Evolutionary conservation across 441 rosid genomes (phyloP).

Genomic region (Euphorbia corollata): DNA sequence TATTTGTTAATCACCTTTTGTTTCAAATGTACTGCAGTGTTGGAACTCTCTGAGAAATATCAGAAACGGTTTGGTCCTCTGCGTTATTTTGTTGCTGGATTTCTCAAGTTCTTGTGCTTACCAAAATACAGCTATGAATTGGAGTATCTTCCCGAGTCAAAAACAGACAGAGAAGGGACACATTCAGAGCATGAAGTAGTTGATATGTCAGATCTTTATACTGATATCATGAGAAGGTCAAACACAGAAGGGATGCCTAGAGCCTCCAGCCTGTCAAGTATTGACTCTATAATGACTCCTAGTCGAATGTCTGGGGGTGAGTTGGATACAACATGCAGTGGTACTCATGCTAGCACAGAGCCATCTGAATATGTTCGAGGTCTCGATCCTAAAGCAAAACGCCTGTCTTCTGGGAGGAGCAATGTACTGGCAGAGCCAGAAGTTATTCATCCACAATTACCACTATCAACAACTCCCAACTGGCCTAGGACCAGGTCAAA

Average conservation of each 20-base stretch:
- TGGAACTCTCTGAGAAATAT: constrained; percentile 90
- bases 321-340: constrained; percentile 56
- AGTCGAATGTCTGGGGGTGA: constrained; percentile 71
- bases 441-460: constrained; percentile 80
- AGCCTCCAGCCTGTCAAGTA: constrained; percentile 94
- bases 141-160: constrained; percentile 81
- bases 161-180: constrained; percentile 55
- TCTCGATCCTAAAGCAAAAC: constrained; percentile 79
- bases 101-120: constrained; percentile 88
- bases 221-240: constrained; percentile 72
- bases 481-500: constrained; percentile 95
- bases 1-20: constrained; percentile 12
- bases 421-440: constrained; percentile 65
- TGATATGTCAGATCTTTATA: constrained; percentile 71
- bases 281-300: constrained; percentile 90
- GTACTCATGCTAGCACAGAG: constrained; percentile 78
- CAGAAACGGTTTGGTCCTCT: constrained; percentile 91
- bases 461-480: constrained; percentile 69
- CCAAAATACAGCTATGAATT: constrained; percentile 91
- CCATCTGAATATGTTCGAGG: constrained; percentile 95
- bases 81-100: constrained; percentile 95
- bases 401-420: constrained; percentile 70
- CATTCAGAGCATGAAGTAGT: constrained; percentile 37
- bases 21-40: constrained; percentile 46
- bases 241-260: constrained; percentile 75